A percentile compares a stretch with the other conserved stretches of the same genome.
These are phyloP conservation scores for Myriosclerotinia curreyana DNA, from an alignment of 2,329 filamentous ascomycete genomes.

Conservation along the genomic window DNA sequence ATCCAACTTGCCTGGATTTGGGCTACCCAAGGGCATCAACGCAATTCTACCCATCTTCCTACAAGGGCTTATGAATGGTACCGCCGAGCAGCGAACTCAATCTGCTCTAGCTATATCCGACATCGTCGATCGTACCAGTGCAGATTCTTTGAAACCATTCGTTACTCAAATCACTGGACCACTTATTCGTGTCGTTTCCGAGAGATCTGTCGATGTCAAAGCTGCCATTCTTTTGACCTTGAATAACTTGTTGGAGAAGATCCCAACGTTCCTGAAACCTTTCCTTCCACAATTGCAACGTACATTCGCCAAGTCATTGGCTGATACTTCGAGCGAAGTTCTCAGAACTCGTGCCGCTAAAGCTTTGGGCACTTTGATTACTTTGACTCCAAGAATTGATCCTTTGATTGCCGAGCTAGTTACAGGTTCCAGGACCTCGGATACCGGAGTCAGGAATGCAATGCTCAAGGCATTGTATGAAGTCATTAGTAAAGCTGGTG, in stretches of 20 bases:
- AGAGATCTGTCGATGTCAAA: conserved; percentile 94
- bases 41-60: conserved; percentile 95
- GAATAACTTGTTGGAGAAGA: conserved; percentile 95
- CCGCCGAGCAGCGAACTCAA: conserved; percentile 84
- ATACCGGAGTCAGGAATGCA: conserved; percentile 83
- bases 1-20: conserved; percentile 80
- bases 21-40: conserved; percentile 93
- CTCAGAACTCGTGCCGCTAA: conserved; percentile 86
- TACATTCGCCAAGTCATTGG: conserved; percentile 93
- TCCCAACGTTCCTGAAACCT: conserved; percentile 89
- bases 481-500: conserved; percentile 90
- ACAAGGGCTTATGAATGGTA: conserved; percentile 96
- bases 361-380: conserved; percentile 91
- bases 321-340: conserved; percentile 86
- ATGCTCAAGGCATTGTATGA: conserved; percentile 98
- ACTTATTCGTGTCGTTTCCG: conserved; percentile 94
- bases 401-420: conserved; percentile 90
- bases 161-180: conserved; percentile 98
- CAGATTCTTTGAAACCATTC: conserved; percentile 85
- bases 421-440: conserved; percentile 87
- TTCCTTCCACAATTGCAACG: conserved; percentile 95
- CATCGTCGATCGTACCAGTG: conserved; percentile 87
- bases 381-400: conserved; percentile 90
- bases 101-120: conserved; percentile 92
- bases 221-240: conserved; percentile 89